Conservation (phyloP, 106 monocot species). For the Triglochin maritima region DNA sequence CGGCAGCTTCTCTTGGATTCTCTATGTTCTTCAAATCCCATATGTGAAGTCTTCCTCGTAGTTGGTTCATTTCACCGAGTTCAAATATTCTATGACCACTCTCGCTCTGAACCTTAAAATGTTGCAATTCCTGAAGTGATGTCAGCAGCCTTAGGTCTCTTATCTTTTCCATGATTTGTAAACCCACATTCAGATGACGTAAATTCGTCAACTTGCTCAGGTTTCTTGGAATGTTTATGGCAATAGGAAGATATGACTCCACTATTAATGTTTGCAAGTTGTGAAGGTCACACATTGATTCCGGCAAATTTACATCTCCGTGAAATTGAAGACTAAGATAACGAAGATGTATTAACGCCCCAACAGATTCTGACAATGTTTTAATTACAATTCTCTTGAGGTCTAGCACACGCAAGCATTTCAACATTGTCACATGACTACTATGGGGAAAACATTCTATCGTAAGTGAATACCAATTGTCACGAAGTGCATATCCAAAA, state of each 20-base stretch:
- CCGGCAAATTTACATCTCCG: constrained; percentile 5
- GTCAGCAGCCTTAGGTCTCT: no score
- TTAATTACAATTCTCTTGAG: constrained; percentile 9
- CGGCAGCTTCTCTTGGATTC: constrained; percentile 11
- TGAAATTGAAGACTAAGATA: constrained; percentile 13
- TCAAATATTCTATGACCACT: constrained; percentile 21
- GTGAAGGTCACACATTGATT: constrained; percentile 8
- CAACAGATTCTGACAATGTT: constrained; percentile 13
- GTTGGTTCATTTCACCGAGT: constrained; percentile 19
- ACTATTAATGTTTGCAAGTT: constrained; percentile 27
- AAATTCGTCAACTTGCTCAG: constrained; percentile 10
- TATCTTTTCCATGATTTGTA: no score
- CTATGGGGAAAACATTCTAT: no score
- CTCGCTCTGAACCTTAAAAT: constrained; percentile 6
- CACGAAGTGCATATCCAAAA: constrained; percentile 10
- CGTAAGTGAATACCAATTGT: no score
- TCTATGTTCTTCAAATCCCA: constrained; percentile 18
- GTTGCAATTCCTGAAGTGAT: constrained; percentile 27
- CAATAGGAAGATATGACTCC: no score
- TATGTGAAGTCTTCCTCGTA: constrained; percentile 27
- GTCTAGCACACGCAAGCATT: constrained; percentile 21
- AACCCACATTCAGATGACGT: constrained; percentile 24
- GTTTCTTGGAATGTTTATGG: constrained; percentile 1
- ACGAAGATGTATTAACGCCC: constrained; percentile 17
- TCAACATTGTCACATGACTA: constrained; percentile 9